These are phyloP conservation scores for Rhynchosporium secalis DNA, from an alignment of 2,329 filamentous ascomycete species.

Conservation along the genomic window DNA sequence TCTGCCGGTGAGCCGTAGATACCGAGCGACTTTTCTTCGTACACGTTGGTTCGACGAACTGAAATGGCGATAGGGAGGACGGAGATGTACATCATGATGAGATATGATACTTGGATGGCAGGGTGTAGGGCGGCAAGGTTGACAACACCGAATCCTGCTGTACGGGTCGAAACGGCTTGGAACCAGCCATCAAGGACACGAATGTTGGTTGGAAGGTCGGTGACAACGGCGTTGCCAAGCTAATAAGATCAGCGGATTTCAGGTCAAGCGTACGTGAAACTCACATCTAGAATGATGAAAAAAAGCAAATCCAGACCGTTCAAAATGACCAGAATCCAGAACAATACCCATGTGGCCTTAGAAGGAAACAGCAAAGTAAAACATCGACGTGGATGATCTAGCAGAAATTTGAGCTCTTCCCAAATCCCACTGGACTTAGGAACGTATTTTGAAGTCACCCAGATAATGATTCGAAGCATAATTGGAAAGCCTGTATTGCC, in stretches of 20 bases:
- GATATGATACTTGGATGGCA: conserved; percentile 87
- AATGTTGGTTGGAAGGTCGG: conserved; percentile 66
- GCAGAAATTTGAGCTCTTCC: conserved; percentile 86
- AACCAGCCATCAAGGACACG: conserved; percentile 86
- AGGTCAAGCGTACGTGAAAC: conserved; percentile 38
- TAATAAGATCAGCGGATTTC: conserved; percentile 40
- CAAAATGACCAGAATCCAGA: conserved; percentile 77
- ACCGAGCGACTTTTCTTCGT: conserved; percentile 85
- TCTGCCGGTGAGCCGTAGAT: conserved; percentile 61
- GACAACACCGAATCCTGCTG: conserved; percentile 84
- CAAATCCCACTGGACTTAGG: conserved; percentile 69
- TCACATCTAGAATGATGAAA: conserved; percentile 87
- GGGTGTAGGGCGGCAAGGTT: conserved; percentile 79
- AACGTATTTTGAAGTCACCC: conserved; percentile 69
- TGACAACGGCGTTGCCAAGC: conserved; percentile 72
- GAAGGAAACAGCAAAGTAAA: conserved; percentile 93
- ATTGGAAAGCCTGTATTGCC: conserved; percentile 95
- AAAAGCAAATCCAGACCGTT: conserved; percentile 86
- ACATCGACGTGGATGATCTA: conserved; percentile 93
- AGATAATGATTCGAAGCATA: conserved; percentile 92
- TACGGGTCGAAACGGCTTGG: conserved; percentile 85
- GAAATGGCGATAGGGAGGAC: conserved; percentile 96
- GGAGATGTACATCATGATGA: conserved; percentile 99
- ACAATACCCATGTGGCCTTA: conserved; percentile 92
- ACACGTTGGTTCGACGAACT: conserved; percentile 90